Evolutionary conservation across 768 basidiomycete species (phyloP).

Genomic region (Leccinum uliginosum): DNA sequence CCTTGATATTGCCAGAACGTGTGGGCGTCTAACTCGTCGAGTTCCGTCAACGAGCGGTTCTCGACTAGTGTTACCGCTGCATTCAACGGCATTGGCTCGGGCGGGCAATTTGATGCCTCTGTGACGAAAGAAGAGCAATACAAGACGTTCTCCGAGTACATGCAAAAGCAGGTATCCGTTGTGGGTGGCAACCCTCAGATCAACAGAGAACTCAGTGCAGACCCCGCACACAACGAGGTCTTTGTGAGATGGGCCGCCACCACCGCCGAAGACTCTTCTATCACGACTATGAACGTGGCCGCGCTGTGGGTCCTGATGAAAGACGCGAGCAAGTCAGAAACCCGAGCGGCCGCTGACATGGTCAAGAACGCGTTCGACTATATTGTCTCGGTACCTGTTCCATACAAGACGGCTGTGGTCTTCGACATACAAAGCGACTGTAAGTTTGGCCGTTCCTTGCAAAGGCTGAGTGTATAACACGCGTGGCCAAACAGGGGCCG

Average conservation of each 20-base stretch:
- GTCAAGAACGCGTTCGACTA: conserved; percentile 4
- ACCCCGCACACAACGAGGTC: conserved; percentile 1
- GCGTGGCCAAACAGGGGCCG: not conserved
- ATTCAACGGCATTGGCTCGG: too few relatives aligned
- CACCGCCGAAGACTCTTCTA: not conserved
- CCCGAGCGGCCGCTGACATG: conserved; percentile 1
- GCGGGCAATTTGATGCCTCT: too few relatives aligned
- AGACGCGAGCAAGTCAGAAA: not conserved
- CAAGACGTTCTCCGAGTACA: too few relatives aligned
- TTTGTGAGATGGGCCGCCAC: conserved; percentile 2
- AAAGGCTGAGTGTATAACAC: not conserved
- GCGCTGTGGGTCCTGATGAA: conserved; percentile 7
- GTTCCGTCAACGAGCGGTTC: conserved; percentile 7
- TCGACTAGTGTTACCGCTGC: not conserved
- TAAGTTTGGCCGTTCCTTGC: not conserved
- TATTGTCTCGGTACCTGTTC: not conserved
- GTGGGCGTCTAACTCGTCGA: conserved; percentile 4
- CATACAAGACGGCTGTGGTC: not conserved
- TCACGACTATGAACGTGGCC: not conserved
- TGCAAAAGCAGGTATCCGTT: not conserved
- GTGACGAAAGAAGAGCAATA: too few relatives aligned
- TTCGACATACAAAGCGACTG: conserved; percentile 10
- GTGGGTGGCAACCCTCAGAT: not conserved
- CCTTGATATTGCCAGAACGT: conserved; percentile 3
- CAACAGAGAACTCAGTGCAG: conserved; percentile 1